Base-by-base conservation (phyloP, 2,329 filamentous ascomycete genomes). In the Bertia moriformis region DNA sequence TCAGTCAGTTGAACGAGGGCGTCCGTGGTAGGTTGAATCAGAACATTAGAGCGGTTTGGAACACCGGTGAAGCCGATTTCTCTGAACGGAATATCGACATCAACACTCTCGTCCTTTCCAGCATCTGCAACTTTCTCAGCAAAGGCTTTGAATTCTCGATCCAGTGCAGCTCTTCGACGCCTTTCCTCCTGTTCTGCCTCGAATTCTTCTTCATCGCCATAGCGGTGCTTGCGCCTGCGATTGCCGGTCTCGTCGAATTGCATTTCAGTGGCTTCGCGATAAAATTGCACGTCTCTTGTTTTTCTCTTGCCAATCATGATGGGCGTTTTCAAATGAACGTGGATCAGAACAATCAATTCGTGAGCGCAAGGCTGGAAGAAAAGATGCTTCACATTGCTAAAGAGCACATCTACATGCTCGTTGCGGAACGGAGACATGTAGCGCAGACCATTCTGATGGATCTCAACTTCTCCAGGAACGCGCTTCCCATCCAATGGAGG, bases 211-310 rank as follows among this genome's bases (percentile, higher is more conserved):
- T 98, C 93, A 46, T 98, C 91, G 33, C 91, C 91, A 54, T 93
- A 96, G 38, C 91, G 80, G 61, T 96, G 93, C 63, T 95, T 95
- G 48, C 91, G 83, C 65, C 95, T 94, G 46, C 93, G 76, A 61
- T 96, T 98, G 48, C 91, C 93, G 37, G 91, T 98, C 63, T 98
- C 91, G 52, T 98, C 91, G 49, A 98, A 96, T 53, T 94, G 87
- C 57, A 98, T 96, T 49, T 98, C 91, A 0, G 91, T 96, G 3
- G 91, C 91, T 63, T 98, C 91, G 39, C 91, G 78, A 54, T 95
- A 95, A 62, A 98, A 98, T 50, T 98, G 93, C 1, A 98, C 83
- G 56, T 98, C 93, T 65, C 91, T 94, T 10, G 91, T 93, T 74
- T 98, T 98, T 66, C 93, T 93, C 62, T 80, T 76, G 70, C 91